A percentile compares a stretch with the other conserved stretches of the same genome.
Conservation (phyloP, 345 rosid species). For the Triadica sebifera region DNA sequence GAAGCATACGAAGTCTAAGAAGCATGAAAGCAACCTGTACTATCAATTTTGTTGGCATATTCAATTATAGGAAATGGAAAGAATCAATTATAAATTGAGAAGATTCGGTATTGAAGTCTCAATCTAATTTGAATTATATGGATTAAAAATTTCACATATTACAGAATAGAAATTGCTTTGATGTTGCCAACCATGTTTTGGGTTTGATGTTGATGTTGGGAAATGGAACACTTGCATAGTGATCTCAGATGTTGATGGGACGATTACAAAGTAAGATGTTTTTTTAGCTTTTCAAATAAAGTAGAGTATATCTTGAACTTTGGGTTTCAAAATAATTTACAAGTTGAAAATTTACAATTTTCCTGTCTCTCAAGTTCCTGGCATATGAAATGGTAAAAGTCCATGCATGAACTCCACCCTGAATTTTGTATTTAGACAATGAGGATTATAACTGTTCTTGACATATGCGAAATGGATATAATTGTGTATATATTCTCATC, state of each 20-base stretch:
- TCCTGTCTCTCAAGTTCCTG: background rate
- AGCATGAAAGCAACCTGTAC: background rate
- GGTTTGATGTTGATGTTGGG: constrained; percentile 28
- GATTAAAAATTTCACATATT: background rate
- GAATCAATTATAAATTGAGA: background rate
- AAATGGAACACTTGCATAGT: constrained; percentile 88
- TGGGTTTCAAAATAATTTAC: background rate
- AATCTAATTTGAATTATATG: background rate
- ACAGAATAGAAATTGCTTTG: background rate
- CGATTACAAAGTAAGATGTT: constrained; percentile 72
- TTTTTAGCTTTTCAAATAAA: no score
- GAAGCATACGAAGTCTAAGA: no score
- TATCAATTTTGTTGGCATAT: background rate
- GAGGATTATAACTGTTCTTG: background rate
- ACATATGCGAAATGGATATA: background rate
- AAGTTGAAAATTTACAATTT: background rate
- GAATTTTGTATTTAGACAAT: background rate
- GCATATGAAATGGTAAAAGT: background rate
- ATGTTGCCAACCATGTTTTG: background rate
- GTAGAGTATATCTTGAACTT: no score
- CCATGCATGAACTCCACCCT: background rate
- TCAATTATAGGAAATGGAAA: background rate
- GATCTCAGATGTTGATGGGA: constrained; percentile 97
- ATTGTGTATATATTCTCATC: background rate
- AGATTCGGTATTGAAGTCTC: background rate